Conservation (phyloP, 768 basidiomycete species). For the Phanerochaete carnosa region DNA sequence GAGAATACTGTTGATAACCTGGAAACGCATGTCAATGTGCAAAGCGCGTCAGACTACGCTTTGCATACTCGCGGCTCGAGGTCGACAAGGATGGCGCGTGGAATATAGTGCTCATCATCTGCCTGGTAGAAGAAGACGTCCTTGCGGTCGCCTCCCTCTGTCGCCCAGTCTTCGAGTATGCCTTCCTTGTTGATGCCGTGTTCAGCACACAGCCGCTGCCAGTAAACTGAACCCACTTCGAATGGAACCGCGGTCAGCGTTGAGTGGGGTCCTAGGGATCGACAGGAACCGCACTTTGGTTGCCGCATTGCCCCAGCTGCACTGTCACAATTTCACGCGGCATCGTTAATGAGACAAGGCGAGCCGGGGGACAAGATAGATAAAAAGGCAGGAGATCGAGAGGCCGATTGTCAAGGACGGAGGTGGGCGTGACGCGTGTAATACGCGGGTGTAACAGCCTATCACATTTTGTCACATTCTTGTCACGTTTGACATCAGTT, state of each 20-base stretch:
- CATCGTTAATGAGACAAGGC: constrained; percentile 36
- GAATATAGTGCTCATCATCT: constrained; percentile 99
- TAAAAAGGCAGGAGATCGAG: not conserved
- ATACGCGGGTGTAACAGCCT: constrained; percentile 9
- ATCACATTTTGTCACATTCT: constrained; percentile 11
- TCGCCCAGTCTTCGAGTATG: constrained; percentile 95
- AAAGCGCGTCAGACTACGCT: not conserved
- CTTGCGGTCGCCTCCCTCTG: constrained; percentile 92
- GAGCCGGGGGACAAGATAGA: not conserved
- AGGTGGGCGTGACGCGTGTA: constrained; percentile 9
- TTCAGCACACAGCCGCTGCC: constrained; percentile 97
- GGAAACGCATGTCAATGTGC: not conserved
- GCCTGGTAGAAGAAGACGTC: constrained; percentile 99
- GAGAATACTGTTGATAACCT: constrained; percentile 97
- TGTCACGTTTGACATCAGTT: constrained; percentile 3
- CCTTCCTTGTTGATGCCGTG: constrained; percentile 97
- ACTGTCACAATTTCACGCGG: constrained; percentile 83
- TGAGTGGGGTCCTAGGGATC: constrained; percentile 10
- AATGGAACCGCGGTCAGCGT: constrained; percentile 16
- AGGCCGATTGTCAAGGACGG: not conserved
- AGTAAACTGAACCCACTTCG: constrained; percentile 94
- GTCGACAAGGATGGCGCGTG: constrained; percentile 93
- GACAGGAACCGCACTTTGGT: constrained; percentile 63
- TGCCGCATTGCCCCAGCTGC: constrained; percentile 89
- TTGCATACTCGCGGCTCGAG: constrained; percentile 86